Evolutionary conservation across 2,329 filamentous ascomycete genomes (phyloP).

Genomic region (Trichoderma sp.): DNA sequence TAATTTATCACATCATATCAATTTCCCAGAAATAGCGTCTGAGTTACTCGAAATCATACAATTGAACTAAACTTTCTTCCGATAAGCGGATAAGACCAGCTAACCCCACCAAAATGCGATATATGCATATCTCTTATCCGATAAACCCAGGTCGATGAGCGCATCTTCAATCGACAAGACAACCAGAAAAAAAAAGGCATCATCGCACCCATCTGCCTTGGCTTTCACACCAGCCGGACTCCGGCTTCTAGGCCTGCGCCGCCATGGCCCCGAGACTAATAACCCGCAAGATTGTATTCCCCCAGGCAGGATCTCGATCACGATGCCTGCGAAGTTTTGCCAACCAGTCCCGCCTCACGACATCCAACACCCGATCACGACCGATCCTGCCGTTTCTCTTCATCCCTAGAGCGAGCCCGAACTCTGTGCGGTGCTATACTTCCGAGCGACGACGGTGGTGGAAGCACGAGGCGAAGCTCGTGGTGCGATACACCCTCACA

Average conservation of each 20-base stretch:
- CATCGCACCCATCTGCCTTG: background rate
- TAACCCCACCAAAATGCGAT: background rate
- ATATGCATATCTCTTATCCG: background rate
- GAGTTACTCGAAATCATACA: background rate
- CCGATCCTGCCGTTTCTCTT: conserved; percentile 54
- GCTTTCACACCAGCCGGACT: conserved; percentile 12
- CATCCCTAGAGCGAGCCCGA: conserved; percentile 52
- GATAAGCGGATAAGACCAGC: background rate
- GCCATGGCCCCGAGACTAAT: conserved; percentile 48
- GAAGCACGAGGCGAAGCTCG: conserved; percentile 70
- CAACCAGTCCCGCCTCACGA: conserved; percentile 37
- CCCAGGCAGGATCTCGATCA: conserved; percentile 30
- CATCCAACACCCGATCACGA: conserved; percentile 39
- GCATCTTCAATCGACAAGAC: background rate
- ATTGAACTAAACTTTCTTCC: background rate
- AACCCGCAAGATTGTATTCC: conserved; percentile 39
- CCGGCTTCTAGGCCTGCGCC: conserved; percentile 27
- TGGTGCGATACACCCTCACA: conserved; percentile 67
- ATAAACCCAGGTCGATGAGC: background rate
- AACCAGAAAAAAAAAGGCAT: background rate
- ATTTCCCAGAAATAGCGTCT: background rate
- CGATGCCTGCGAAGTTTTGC: conserved; percentile 37
- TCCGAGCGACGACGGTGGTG: conserved; percentile 75
- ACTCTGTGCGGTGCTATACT: conserved; percentile 73
- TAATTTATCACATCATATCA: conserved; percentile 35